These are phyloP conservation scores for Lichtheimia corymbifera DNA, from an alignment of 371 early-diverging fungal genomes.

Conservation along the genomic window DNA sequence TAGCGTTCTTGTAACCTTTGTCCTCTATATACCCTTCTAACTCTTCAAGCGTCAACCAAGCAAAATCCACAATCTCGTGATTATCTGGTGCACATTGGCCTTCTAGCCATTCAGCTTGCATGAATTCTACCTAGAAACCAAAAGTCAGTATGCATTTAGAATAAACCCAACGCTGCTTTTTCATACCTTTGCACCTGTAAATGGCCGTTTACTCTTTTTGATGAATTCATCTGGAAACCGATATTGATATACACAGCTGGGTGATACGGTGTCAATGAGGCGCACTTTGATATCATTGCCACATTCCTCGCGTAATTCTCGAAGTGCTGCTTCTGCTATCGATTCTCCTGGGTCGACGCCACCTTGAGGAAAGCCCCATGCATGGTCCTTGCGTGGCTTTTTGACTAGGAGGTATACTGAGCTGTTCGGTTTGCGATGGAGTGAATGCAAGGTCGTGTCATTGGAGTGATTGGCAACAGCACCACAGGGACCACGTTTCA, in stretches of 20 bases:
- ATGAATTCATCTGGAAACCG: slow-evolving; percentile 42
- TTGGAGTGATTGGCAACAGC: neutral
- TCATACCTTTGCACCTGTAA: slow-evolving; percentile 34
- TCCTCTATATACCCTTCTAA: slow-evolving; percentile 53
- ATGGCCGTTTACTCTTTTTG: slow-evolving; percentile 15
- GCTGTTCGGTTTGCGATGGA: slow-evolving; percentile 16
- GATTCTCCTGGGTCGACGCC: slow-evolving; percentile 64
- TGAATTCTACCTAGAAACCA: slow-evolving; percentile 29
- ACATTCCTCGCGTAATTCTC: slow-evolving; percentile 71
- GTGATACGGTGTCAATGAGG: slow-evolving; percentile 57
- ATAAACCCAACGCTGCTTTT: neutral
- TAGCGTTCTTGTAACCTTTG: too few relatives aligned
- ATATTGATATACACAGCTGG: slow-evolving; percentile 41
- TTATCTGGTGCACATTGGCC: slow-evolving; percentile 61
- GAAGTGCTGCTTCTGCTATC: slow-evolving; percentile 72
- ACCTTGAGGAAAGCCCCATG: slow-evolving; percentile 84
- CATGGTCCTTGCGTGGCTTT: slow-evolving; percentile 54
- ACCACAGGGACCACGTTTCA: neutral
- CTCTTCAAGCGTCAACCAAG: slow-evolving; percentile 85
- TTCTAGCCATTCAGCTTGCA: slow-evolving; percentile 28
- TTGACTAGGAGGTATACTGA: slow-evolving; percentile 76
- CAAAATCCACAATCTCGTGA: slow-evolving; percentile 70
- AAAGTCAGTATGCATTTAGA: neutral
- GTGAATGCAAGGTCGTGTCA: slow-evolving; percentile 18
- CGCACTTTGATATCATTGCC: slow-evolving; percentile 74